Base-by-base conservation (phyloP, 177 flowering plant genomes). In the Telopea speciosissima region DNA sequence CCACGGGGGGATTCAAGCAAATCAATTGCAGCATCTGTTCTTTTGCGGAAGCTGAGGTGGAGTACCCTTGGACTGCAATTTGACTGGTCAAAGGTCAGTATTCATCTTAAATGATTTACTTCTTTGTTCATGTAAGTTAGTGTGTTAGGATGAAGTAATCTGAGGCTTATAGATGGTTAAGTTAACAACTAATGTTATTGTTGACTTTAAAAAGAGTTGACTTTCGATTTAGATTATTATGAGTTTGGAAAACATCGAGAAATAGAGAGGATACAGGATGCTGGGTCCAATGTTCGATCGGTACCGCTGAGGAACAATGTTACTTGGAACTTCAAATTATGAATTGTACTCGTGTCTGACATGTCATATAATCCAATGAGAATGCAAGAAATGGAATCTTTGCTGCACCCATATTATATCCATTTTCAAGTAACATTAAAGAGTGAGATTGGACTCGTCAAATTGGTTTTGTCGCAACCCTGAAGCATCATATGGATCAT, bases 61-160 rank as follows among this genome's bases (percentile, higher is more conserved):
- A 91, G 97, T 77, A 96, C 99, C 8, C 96, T 96, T 69, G 99
- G 98, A 49, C 81, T 96, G 74, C 98, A 96, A 79, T 96, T 96
- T 81, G 91, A 93, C 78, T 96, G 98, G 99, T 91, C 99, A 72
- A 89, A 93, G 95, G 99, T 92, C 23, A 19, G 22, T 58, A 19
- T 58, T 58, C 8, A 58, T 58, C 58, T 14, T 14, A 19, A 52
- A 58, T n/a, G 9, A n/a, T 54, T 1, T 6, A 58, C n/a, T 2
- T 5, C 12, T 54, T 5, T 21, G 21, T 19, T n/a, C 24, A 17
- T n/a, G 8, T 58, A 7, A 7, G n/a, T 6, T 54, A 54, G 61
- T 58, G 22, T n/a, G 8, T 58, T 21, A 58, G 61, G 22, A n/a
- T 58, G 14, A 11, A 13, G 61, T 58, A 58, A n/a, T 8, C 61